Base-by-base conservation (phyloP, 371 early-diverging fungal species). In the Mucor plumbeus region DNA sequence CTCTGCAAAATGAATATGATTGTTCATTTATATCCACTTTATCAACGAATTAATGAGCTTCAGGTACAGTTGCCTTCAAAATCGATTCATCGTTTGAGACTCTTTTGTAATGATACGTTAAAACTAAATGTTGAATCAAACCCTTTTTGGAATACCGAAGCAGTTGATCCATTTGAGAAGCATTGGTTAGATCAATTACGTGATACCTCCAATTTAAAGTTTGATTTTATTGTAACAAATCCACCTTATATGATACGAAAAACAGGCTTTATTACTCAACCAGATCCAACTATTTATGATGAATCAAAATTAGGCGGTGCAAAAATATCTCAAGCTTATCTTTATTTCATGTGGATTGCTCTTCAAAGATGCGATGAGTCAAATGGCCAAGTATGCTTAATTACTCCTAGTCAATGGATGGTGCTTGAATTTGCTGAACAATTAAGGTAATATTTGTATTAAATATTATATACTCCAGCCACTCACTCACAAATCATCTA, bases 221-320 rank as follows among this genome's bases (percentile, higher is more conserved):
- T 87, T 59, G 82, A 85, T 60, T 89, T 74, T 61, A 84, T 88
- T 48, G 88, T 88, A 19, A 87, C 88, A 31, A 89, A 89, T 63
- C 89, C 89, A n/a, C 89, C 89, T 7, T 89, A 89, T 61, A 86
- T 87, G 86, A 89, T 87, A 15, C 73, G 89, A 21, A 87, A 87
- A 43, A 89, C 87, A 0, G 89, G 89, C 0, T 84, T 83, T 6
- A 81, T 87, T 9, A 78, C 87, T 9, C 81, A 78, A 9, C 85
- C 89, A 1, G 89, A 89, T 53, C 76, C 83, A 6, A 70, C 73
- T 3, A 68, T 89, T 4, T 89, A 85, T 47, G 87, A 89, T 63
- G 78, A 78, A 61, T 57, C 63, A 4, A 74, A 79, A 9, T 53
- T 89, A 5, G 87, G 85, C 0, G 81, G 86, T 13, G 50, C 50